Evolutionary conservation across 306 rosid species (phyloP).

Genomic region (Senna siamea): DNA sequence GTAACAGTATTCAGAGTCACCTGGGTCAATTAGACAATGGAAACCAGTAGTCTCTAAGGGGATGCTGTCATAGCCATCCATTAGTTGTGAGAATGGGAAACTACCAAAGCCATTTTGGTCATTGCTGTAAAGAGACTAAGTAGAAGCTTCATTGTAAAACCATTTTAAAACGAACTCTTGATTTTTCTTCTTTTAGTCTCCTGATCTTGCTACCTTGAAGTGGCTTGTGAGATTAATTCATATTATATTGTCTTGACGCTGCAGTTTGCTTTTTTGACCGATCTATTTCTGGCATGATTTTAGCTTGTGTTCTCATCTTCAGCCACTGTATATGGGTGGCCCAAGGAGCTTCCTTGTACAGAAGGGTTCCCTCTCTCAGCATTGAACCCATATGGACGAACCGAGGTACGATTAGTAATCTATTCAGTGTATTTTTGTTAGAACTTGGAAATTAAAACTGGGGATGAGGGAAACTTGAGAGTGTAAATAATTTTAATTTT

Average conservation of each 20-base stretch:
- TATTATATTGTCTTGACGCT: slow-evolving; percentile 24
- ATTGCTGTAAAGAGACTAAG: not conserved
- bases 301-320: slow-evolving; percentile 98
- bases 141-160: slow-evolving; percentile 5
- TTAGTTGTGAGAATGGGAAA: slow-evolving; percentile 1
- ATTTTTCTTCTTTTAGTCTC: slow-evolving; percentile 2
- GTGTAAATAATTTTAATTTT: slow-evolving; percentile 17
- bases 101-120: not conserved
- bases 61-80: not conserved
- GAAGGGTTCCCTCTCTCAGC: slow-evolving; percentile 88
- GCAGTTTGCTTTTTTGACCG: slow-evolving; percentile 29
- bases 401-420: slow-evolving; percentile 60
- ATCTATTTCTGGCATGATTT: slow-evolving; percentile 38
- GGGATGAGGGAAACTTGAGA: slow-evolving; percentile 3
- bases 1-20: not conserved
- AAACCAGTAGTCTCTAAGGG: not conserved
- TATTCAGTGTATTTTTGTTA: not conserved
- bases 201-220: slow-evolving; percentile 10
- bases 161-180: not conserved
- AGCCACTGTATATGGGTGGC: slow-evolving; percentile 98
- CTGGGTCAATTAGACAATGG: not conserved
- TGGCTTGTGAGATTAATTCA: slow-evolving; percentile 5
- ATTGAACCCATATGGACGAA: slow-evolving; percentile 86
- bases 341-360: slow-evolving; percentile 97
- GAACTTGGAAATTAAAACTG: not conserved